phyloP scores from a whole-genome alignment of 192 early-diverging fungal species.

The Rhizophagus clarus region DNA sequence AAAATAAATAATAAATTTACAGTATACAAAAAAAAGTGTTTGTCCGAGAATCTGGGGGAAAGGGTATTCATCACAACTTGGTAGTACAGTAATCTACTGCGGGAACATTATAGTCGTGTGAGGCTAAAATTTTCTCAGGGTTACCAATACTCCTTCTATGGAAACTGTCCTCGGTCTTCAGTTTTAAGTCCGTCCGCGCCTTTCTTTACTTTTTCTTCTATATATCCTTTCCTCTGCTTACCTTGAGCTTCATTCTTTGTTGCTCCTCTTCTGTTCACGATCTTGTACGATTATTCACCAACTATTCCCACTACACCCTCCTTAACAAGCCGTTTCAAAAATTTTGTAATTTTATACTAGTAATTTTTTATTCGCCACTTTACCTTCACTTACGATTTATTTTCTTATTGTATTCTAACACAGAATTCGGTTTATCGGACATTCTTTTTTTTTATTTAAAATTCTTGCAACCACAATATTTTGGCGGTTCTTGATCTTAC shows the following conservation, averaged over 20 bases:
- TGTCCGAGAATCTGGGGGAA: background rate
- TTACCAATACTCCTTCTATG: slow-evolving; percentile 14
- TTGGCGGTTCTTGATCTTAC: background rate
- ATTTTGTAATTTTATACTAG: background rate
- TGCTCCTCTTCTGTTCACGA: slow-evolving; percentile 2
- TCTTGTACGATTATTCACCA: background rate
- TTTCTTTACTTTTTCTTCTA: background rate
- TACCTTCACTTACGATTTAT: background rate
- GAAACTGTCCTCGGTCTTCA: slow-evolving; percentile 15
- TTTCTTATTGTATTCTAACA: background rate
- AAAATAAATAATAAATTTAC: no score
- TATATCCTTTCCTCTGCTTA: slow-evolving; percentile 4
- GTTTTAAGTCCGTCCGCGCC: slow-evolving; percentile 3
- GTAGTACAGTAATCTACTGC: slow-evolving; percentile 6
- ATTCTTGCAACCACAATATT: background rate
- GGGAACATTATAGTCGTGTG: slow-evolving; percentile 3
- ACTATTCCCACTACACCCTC: background rate
- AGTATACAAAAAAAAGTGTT: background rate
- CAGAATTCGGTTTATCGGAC: background rate
- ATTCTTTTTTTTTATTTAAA: slow-evolving; percentile 10
- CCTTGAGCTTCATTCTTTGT: slow-evolving; percentile 16
- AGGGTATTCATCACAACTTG: background rate
- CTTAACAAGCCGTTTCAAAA: background rate
- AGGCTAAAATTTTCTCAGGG: slow-evolving; percentile 26
- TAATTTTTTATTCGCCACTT: background rate